Evolutionary conservation across 352 stramenopile species (phyloP).

Genomic region (Blastocystis sp.): DNA sequence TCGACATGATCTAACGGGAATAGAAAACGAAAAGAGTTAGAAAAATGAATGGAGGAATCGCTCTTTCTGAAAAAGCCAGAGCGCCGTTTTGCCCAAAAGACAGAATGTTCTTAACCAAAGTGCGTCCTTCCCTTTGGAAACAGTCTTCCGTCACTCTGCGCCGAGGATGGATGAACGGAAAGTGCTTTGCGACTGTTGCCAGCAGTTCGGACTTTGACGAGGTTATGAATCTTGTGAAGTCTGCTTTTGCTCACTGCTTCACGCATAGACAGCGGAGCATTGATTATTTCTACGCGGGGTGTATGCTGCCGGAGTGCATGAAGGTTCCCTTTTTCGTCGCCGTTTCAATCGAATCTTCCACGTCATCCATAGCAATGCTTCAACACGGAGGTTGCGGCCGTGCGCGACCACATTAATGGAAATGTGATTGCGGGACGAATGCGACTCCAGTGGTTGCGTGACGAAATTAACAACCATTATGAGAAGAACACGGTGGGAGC

Average conservation of each 20-base stretch:
- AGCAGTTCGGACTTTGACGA: background rate
- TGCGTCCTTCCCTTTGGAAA: too few relatives aligned
- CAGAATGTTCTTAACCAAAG: too few relatives aligned
- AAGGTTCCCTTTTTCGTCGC: slow-evolving; percentile 41
- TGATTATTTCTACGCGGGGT: slow-evolving; percentile 47
- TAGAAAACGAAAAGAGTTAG: background rate
- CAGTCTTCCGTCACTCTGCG: too few relatives aligned
- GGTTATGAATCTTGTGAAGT: slow-evolving; percentile 31
- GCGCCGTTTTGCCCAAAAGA: background rate
- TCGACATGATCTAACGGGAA: slow-evolving; percentile 26
- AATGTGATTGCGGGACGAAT: slow-evolving; percentile 51
- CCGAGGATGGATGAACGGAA: too few relatives aligned
- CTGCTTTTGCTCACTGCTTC: background rate
- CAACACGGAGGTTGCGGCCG: slow-evolving; percentile 23
- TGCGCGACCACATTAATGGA: slow-evolving; percentile 46
- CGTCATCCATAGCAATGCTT: slow-evolving; percentile 21
- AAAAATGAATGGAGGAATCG: background rate
- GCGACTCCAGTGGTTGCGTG: slow-evolving; percentile 35
- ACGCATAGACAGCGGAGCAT: slow-evolving; percentile 27
- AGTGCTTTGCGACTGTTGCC: too few relatives aligned
- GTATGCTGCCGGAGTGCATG: slow-evolving; percentile 25
- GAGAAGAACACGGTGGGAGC: slow-evolving; percentile 23
- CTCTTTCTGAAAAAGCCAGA: background rate
- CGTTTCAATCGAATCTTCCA: background rate
- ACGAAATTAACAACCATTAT: slow-evolving; percentile 22